Percentiles rank a stretch among this genome's conserved stretches.
Conservation (phyloP, 257 asterid genomes). For the Knoxia roxburghii region DNA sequence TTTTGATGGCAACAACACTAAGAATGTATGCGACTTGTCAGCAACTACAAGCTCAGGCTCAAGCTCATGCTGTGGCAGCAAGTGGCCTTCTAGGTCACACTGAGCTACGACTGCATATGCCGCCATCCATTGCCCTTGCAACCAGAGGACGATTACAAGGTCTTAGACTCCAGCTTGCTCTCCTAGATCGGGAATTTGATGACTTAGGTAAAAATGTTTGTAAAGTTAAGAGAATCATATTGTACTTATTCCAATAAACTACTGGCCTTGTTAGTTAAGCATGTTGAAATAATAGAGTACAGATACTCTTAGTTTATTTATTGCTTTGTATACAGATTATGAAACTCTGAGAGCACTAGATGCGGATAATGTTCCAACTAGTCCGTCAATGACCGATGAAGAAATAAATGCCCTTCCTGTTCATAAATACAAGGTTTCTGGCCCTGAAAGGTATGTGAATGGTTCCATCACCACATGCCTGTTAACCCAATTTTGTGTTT, state of each 20-base stretch:
- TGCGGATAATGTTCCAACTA: slow-evolving; percentile 77
- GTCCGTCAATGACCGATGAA: slow-evolving; percentile 87
- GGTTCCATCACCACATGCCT: background rate
- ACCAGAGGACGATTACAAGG: slow-evolving; percentile 96
- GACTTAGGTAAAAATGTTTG: slow-evolving; percentile 58
- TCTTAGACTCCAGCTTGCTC: slow-evolving; percentile 98
- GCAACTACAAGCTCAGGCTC: slow-evolving; percentile 99
- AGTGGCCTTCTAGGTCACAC: slow-evolving; percentile 96
- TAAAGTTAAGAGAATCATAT: background rate
- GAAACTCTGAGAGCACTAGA: slow-evolving; percentile 91
- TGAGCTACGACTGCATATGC: slow-evolving; percentile 95
- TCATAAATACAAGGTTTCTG: slow-evolving; percentile 81
- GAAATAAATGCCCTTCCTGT: slow-evolving; percentile 97
- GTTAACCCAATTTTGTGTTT: background rate
- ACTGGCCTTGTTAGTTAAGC: background rate
- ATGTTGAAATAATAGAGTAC: background rate
- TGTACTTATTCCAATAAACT: background rate
- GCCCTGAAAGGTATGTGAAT: slow-evolving; percentile 57
- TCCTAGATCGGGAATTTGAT: slow-evolving; percentile 94
- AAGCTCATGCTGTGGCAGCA: slow-evolving; percentile 95
- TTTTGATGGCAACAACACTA: slow-evolving; percentile 83
- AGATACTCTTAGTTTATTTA: slow-evolving; percentile 10
- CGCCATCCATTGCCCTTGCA: slow-evolving; percentile 93
- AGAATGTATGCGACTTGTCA: slow-evolving; percentile 99
- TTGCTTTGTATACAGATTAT: slow-evolving; percentile 54